Evolutionary conservation across 129 eudicot species (phyloP), one percentile per base, ranked within the genome.

Genomic region (Tagetes patula): DNA sequence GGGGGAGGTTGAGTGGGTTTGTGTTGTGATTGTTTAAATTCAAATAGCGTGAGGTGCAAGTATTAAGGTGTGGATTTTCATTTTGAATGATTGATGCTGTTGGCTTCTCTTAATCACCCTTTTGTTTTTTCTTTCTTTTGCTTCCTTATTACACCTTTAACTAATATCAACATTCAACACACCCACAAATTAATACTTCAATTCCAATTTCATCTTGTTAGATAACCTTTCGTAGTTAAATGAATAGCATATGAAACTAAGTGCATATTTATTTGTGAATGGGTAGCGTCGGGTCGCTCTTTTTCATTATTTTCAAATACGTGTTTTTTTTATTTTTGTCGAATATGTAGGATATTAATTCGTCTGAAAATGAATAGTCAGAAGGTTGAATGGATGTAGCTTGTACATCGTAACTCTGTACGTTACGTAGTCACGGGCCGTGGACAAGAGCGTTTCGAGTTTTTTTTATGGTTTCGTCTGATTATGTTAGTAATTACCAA

Each of bases 131-230:
- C 27, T 33, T 12, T 68, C 39, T 68, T 68, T 88, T 88, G 95
- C 95, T 88, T 88, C 71, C 77, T 65, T 72, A 43, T 78, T 76
- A 88, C 90, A 81, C 72, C 87, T 82, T 80, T 86, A 86, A 82
- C 90, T 61, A 80, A 82, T 83, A 59, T 40, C 72, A 75, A n/a
- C 66, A 40, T 12, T 34, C 60, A 33, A 73, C 68, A 33, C 65
- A 20, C 49, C 27, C 27, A 59, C 9, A 12, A 40, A 41, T 14
- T 38, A 53, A 70, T 27, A 50, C 61, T 54, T 9, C 8, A 3
- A 45, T 6, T n/a, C 27, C 54, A 41, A 45, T 54, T 71, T 34
- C 27, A 54, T 61, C 43, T 61, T 61, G 45, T 61, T 36, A 4
- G 1, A 34, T 34, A 34, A 34, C 42, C 37, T 56, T 4, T 31